phyloP scores from a whole-genome alignment of 331 rosid genomes.

The Acacia concinna region DNA sequence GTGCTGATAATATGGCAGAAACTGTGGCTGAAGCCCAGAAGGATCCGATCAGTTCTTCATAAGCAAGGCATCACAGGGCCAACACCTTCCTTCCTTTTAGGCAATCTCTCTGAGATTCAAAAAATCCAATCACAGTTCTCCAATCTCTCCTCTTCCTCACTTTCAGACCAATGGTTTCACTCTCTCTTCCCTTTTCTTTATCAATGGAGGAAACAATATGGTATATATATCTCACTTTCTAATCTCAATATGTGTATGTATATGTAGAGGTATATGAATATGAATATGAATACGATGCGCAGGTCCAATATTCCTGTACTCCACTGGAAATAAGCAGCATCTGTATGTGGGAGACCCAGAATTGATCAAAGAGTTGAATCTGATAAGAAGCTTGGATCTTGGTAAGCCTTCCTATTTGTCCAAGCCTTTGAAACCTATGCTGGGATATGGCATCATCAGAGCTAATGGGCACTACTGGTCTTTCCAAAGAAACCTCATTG shows the following conservation, averaged over 20 bases:
- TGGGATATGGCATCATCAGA: constrained; percentile 25
- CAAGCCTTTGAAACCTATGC: constrained; percentile 3
- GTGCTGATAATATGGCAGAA: background rate
- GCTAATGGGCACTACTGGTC: constrained; percentile 13
- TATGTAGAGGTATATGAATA: background rate
- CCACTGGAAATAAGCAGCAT: constrained; percentile 37
- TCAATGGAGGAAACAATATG: constrained; percentile 41
- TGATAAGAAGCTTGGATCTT: constrained; percentile 21
- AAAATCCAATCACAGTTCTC: background rate
- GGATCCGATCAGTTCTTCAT: constrained; percentile 33
- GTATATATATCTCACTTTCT: background rate
- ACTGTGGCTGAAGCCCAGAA: constrained; percentile 25
- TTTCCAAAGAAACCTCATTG: constrained; percentile 32
- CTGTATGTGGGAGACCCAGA: constrained; percentile 31
- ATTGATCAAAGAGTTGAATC: constrained; percentile 21
- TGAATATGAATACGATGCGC: background rate
- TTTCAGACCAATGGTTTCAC: constrained; percentile 23
- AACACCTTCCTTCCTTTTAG: constrained; percentile 31
- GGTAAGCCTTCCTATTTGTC: constrained; percentile 27
- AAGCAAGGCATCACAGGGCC: constrained; percentile 50
- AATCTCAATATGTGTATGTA: background rate
- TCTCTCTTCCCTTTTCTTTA: constrained; percentile 40
- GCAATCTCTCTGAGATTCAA: constrained; percentile 32
- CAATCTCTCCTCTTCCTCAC: background rate
- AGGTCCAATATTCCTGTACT: constrained; percentile 36